phyloP scores from a whole-genome alignment of 2,329 filamentous ascomycete genomes.

The Alternaria ethzedia region DNA sequence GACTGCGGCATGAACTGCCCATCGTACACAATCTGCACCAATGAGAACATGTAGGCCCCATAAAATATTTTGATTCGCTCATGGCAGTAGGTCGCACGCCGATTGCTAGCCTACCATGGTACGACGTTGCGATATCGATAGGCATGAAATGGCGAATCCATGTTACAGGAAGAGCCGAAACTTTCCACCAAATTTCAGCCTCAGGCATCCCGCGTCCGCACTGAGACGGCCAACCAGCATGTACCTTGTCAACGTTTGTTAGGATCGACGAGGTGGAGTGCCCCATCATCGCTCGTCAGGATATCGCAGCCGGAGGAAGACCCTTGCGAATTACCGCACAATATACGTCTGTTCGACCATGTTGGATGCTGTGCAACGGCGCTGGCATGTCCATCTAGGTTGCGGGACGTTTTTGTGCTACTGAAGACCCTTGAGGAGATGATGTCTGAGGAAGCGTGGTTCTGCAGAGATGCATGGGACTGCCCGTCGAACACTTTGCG shows the following conservation, averaged over 20 bases:
- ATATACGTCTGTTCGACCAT: conserved; percentile 13
- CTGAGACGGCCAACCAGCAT: conserved; percentile 1
- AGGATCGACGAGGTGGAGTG: conserved; percentile 25
- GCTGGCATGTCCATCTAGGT: conserved; percentile 15
- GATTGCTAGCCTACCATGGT: conserved; percentile 1
- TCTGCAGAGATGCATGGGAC: conserved; percentile 30
- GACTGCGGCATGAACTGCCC: neutral
- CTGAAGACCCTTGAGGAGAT: conserved; percentile 12
- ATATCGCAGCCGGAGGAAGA: conserved; percentile 19
- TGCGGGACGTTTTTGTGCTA: conserved; percentile 26
- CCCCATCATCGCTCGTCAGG: conserved; percentile 19
- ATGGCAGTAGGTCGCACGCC: neutral
- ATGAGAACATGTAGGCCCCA: conserved; percentile 1
- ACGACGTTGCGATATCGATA: neutral
- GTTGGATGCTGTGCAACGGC: conserved; percentile 7
- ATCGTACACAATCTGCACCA: conserved; percentile 2
- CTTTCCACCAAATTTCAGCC: neutral
- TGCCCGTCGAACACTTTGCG: conserved; percentile 21
- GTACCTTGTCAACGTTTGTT: conserved; percentile 18
- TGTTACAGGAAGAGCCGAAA: neutral
- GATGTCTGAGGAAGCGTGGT: conserved; percentile 30
- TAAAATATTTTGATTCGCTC: conserved; percentile 8
- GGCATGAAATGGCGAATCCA: neutral
- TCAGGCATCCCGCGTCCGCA: conserved; percentile 8
- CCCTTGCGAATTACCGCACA: neutral